These are phyloP conservation scores for Pholiota adiposa DNA, from an alignment of 1,284 basidiomycete genomes.

Conservation along the genomic window DNA sequence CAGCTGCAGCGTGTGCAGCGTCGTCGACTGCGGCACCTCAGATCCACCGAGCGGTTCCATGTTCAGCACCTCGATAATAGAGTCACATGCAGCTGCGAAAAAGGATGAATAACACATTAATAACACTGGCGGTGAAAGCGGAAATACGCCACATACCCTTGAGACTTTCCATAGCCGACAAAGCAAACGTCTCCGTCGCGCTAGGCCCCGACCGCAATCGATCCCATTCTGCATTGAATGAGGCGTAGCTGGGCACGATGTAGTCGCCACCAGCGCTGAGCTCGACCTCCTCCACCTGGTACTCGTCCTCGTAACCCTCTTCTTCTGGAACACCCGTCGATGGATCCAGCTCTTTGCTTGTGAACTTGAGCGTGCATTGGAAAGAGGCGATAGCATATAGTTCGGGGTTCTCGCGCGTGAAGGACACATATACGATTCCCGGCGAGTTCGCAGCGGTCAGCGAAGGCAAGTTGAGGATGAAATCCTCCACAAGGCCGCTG, in stretches of 20 bases:
- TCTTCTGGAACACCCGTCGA: conserved; percentile 96
- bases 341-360: conserved; percentile 98
- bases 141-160: conserved; percentile 66
- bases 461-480: conserved; percentile 86
- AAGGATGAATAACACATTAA: conserved; percentile 10
- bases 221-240: conserved; percentile 96
- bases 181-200: conserved; percentile 92
- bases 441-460: conserved; percentile 75
- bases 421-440: conserved; percentile 91
- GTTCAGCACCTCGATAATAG: conserved; percentile 91
- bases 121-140: neutral
- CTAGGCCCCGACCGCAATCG: conserved; percentile 76
- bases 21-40: conserved; percentile 78
- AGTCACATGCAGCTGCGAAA: conserved; percentile 83
- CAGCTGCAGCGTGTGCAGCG: conserved; percentile 94
- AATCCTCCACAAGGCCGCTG: conserved; percentile 86
- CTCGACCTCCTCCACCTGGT: conserved; percentile 96
- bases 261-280: conserved; percentile 92
- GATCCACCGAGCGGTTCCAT: conserved; percentile 97
- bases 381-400: conserved; percentile 88
- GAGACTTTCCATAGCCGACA: conserved; percentile 92
- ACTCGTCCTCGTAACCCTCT: conserved; percentile 99
- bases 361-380: conserved; percentile 92
- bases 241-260: conserved; percentile 90
- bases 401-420: conserved; percentile 80